A percentile compares a stretch with the other conserved stretches of the same genome.
Evolutionary conservation across 2,329 filamentous ascomycete genomes (phyloP).

Genomic region (Podosphaera xanthii): DNA sequence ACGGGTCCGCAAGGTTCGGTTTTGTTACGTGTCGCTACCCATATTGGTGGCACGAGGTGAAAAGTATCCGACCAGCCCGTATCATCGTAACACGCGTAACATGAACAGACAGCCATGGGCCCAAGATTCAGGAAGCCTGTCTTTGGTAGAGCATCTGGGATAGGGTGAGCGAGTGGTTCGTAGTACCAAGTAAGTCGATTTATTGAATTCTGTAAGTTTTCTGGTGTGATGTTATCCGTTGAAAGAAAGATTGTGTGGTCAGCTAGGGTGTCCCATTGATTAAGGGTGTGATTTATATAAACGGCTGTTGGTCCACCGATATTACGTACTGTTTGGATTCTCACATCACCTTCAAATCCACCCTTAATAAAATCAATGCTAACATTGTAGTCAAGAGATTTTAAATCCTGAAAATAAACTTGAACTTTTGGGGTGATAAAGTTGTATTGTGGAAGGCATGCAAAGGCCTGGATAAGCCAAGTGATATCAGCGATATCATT

Average conservation of each 20-base stretch:
- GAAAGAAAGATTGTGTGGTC: slow-evolving; percentile 23
- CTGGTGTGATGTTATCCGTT: slow-evolving; percentile 8
- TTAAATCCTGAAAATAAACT: slow-evolving; percentile 13
- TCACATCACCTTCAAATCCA: slow-evolving; percentile 5
- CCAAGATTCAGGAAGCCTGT: slow-evolving; percentile 23
- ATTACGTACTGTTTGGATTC: slow-evolving; percentile 17
- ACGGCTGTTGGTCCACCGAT: slow-evolving; percentile 23
- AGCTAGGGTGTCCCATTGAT: slow-evolving; percentile 21
- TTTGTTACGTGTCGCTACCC: slow-evolving; percentile 13
- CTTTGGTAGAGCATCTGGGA: slow-evolving; percentile 19
- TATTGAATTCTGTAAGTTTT: slow-evolving; percentile 1
- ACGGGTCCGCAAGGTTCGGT: slow-evolving; percentile 16
- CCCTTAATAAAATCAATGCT: slow-evolving; percentile 2
- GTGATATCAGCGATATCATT: slow-evolving; percentile 8
- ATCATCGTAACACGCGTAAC: slow-evolving; percentile 19
- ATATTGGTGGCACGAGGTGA: slow-evolving; percentile 18
- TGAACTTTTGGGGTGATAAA: slow-evolving; percentile 3
- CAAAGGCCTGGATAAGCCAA: slow-evolving; percentile 7
- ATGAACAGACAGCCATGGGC: slow-evolving; percentile 18
- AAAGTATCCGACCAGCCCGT: slow-evolving; percentile 20
- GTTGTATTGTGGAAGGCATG: slow-evolving; percentile 3
- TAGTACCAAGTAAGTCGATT: slow-evolving; percentile 8
- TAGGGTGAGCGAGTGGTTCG: slow-evolving; percentile 15
- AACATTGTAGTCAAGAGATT: slow-evolving; percentile 2
- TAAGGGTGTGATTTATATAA: slow-evolving; percentile 24